phyloP scores from a whole-genome alignment of 176 grass and related monocot genomes.

The Echinochloa phyllopogon region DNA sequence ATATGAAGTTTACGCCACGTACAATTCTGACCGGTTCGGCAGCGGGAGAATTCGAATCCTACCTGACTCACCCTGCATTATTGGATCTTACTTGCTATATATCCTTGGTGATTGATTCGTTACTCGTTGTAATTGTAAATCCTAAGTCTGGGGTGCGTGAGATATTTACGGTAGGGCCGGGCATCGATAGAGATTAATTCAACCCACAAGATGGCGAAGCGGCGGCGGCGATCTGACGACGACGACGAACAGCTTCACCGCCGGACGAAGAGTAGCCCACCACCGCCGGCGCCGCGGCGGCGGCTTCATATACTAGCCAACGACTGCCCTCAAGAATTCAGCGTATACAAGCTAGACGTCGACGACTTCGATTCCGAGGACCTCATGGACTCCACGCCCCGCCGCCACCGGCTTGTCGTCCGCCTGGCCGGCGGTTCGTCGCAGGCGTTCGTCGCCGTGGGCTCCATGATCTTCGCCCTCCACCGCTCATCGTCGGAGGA shows the following conservation, averaged over 20 bases:
- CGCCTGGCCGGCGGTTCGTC: neutral
- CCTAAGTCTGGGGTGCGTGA: too few relatives aligned
- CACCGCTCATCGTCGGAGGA: too few relatives aligned
- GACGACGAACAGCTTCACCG: neutral
- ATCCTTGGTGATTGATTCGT: too few relatives aligned
- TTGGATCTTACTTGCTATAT: too few relatives aligned
- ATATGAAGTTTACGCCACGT: too few relatives aligned
- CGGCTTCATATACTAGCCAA: neutral
- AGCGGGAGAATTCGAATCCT: too few relatives aligned
- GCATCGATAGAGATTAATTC: neutral
- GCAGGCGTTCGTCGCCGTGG: neutral
- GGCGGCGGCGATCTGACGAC: neutral
- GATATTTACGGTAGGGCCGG: neutral
- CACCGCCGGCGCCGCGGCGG: too few relatives aligned
- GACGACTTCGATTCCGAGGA: neutral
- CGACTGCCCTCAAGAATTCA: neutral
- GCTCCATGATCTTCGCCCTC: neutral
- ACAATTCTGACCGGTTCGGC: too few relatives aligned
- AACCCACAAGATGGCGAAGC: neutral
- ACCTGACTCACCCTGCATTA: too few relatives aligned
- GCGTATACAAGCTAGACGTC: neutral
- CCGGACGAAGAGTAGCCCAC: too few relatives aligned
- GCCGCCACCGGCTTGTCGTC: too few relatives aligned
- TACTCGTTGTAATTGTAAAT: too few relatives aligned
- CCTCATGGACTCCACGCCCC: neutral